Percentiles rank a stretch among this genome's conserved stretches.
Evolutionary conservation across 306 rosid species (phyloP).

Genomic region (Quillaja saponaria): DNA sequence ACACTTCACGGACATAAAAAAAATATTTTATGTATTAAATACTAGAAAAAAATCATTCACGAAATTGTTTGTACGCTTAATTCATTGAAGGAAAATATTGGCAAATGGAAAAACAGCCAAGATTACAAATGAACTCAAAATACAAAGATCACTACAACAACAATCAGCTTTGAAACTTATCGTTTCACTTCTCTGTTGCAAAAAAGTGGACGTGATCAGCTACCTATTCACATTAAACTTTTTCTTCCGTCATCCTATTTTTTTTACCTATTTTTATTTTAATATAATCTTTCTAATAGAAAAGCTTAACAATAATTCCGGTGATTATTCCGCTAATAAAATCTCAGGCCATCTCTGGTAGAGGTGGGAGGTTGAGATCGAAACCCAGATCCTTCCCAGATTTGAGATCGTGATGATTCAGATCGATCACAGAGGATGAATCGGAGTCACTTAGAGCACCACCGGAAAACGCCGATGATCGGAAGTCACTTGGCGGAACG

Average conservation of each 20-base stretch:
- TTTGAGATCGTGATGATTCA: conserved; percentile 34
- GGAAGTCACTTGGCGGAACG: conserved; percentile 23
- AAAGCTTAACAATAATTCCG: conserved; percentile 29
- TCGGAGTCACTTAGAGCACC: conserved; percentile 61
- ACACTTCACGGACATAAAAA: no score
- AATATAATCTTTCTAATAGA: conserved; percentile 15
- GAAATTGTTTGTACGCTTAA: neutral
- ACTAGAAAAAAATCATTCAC: no score
- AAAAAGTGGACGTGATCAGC: conserved; percentile 38
- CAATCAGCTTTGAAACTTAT: conserved; percentile 37
- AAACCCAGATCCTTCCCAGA: conserved; percentile 34
- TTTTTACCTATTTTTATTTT: neutral
- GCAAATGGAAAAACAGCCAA: conserved; percentile 9
- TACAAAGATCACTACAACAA: conserved; percentile 28
- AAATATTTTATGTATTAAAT: no score
- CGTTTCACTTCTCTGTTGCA: conserved; percentile 45
- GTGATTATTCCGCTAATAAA: neutral
- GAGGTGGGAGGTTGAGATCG: conserved; percentile 62
- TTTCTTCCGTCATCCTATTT: neutral
- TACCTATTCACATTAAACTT: conserved; percentile 39
- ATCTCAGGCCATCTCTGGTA: conserved; percentile 37
- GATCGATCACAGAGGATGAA: conserved; percentile 67
- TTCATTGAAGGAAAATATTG: neutral
- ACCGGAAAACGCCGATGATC: conserved; percentile 4
- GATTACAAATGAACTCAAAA: conserved; percentile 19